phyloP scores from a whole-genome alignment of 75 land plant species.

The Pinus albicaulis region DNA sequence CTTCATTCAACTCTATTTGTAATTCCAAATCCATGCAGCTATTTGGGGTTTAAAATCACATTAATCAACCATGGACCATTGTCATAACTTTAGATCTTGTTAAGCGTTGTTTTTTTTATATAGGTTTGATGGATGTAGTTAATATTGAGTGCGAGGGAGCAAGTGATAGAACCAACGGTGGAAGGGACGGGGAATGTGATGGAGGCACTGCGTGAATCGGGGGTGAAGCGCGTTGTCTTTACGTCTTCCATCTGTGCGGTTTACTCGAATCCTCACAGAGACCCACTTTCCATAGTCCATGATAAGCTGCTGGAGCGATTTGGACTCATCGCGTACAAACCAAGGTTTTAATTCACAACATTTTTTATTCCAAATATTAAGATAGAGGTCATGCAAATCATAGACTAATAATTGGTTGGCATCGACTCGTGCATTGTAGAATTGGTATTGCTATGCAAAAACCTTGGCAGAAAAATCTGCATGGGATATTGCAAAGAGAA shows the following conservation, averaged over 20 bases:
- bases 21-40: too few species aligned
- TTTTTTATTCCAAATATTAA: not conserved
- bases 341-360: conserved; percentile 15
- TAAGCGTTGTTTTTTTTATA: too few species aligned
- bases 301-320: conserved; percentile 56
- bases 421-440: too few species aligned
- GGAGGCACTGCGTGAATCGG: conserved; percentile 22
- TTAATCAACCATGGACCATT: too few species aligned
- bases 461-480: conserved; percentile 47
- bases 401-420: too few species aligned
- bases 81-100: too few species aligned
- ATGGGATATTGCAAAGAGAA: conserved; percentile 30
- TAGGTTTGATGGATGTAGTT: too few species aligned
- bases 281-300: conserved; percentile 16
- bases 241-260: conserved; percentile 55
- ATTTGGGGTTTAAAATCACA: too few species aligned
- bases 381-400: too few species aligned
- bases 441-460: conserved; percentile 24
- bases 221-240: conserved; percentile 35
- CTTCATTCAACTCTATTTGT: too few species aligned
- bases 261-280: conserved; percentile 31
- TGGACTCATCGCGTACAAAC: conserved; percentile 35
- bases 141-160: not conserved
- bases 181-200: conserved; percentile 45
- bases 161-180: conserved; percentile 41